Percentiles rank a stretch among this genome's conserved stretches.
Evolutionary conservation across 805 yeast species (phyloP).

Genomic region (Grigorovia yakushimaensis): DNA sequence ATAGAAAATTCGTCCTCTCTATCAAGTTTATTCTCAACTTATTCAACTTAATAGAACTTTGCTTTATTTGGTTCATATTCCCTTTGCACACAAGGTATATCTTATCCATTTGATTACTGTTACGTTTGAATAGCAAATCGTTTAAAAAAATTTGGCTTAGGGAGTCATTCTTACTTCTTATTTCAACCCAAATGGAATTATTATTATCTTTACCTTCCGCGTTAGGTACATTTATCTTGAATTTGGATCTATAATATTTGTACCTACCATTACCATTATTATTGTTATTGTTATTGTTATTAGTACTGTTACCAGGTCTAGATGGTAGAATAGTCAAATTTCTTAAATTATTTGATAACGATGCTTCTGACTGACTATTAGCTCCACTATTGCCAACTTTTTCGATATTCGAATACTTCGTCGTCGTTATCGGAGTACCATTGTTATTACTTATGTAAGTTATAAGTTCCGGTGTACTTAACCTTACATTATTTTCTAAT

Average conservation of each 20-base stretch:
- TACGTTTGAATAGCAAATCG: constrained; percentile 20
- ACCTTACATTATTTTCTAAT: not conserved
- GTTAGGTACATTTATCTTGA: constrained; percentile 13
- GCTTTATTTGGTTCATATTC: constrained; percentile 6
- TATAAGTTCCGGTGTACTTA: not conserved
- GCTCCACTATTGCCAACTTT: not conserved
- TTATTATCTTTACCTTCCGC: not conserved
- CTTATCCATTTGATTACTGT: constrained; percentile 19
- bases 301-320: not conserved
- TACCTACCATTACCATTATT: not conserved
- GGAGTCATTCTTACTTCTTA: constrained; percentile 11
- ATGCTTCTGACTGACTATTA: no score
- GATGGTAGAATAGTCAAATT: not conserved
- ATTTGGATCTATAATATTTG: constrained; percentile 10
- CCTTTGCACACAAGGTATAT: constrained; percentile 9
- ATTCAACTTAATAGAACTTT: constrained; percentile 8
- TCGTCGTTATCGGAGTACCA: not conserved
- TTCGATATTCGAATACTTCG: not conserved
- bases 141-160: constrained; percentile 14
- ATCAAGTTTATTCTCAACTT: constrained; percentile 20
- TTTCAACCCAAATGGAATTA: constrained; percentile 20
- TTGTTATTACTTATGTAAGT: not conserved
- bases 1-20: constrained; percentile 22
- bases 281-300: not conserved
- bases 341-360: not conserved